Conservation (phyloP, 495 filamentous ascomycete genomes). For the Aspergillus taichungensis region DNA sequence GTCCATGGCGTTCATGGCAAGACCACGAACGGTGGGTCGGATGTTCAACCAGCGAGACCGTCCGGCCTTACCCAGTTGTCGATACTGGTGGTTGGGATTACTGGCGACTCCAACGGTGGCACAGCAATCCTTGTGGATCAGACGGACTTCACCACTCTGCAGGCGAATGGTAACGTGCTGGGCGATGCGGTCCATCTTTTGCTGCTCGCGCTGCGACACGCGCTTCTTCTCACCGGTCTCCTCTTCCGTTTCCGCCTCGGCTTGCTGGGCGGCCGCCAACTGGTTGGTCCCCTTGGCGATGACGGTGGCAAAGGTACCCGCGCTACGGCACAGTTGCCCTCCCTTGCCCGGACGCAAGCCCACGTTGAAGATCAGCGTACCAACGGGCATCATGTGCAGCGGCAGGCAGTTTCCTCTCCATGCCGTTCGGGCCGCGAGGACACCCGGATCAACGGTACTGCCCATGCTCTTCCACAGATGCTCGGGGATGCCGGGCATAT, state of each 20-base stretch:
- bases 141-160: conserved; percentile 85
- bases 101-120: conserved; percentile 89
- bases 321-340: conserved; percentile 86
- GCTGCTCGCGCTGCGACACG: conserved; percentile 29
- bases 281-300: conserved; percentile 72
- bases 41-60: conserved; percentile 87
- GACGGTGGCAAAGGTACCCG: conserved; percentile 82
- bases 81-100: conserved; percentile 83
- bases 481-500: conserved; percentile 75
- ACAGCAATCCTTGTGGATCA: conserved; percentile 81
- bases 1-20: conserved; percentile 95
- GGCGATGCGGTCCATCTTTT: conserved; percentile 45
- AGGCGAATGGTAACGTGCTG: conserved; percentile 71
- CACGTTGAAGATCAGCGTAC: conserved; percentile 82
- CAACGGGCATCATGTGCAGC: conserved; percentile 86
- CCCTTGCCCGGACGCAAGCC: conserved; percentile 63
- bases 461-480: conserved; percentile 85
- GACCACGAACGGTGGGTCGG: conserved; percentile 85
- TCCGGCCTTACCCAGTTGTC: conserved; percentile 90
- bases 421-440: conserved; percentile 86
- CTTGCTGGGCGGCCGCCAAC: conserved; percentile 21
- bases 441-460: conserved; percentile 82
- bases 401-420: conserved; percentile 94
- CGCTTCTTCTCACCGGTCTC: conserved; percentile 17
- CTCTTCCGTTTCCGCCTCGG: conserved; percentile 15